phyloP scores from a whole-genome alignment of 192 early-diverging fungal genomes.

The Entrophospora sp. region DNA sequence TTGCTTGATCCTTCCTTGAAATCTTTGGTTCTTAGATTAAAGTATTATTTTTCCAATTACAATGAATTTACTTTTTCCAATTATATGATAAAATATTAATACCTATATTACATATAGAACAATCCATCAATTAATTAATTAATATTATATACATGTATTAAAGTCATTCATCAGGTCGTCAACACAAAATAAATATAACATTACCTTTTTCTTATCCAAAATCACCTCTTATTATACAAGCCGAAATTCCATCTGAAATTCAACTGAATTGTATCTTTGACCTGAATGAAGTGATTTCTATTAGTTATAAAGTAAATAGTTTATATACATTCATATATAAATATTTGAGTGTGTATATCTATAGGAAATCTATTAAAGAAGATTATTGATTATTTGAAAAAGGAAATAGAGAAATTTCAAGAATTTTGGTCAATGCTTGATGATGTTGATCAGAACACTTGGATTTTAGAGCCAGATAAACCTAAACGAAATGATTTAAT shows the following conservation, averaged over 20 bases:
- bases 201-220: conserved; percentile 11
- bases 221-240: not conserved
- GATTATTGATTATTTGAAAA: too few relatives aligned
- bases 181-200: conserved; percentile 2
- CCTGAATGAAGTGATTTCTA: not conserved
- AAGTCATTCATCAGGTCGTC: conserved; percentile 18
- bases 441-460: conserved; percentile 14
- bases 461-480: conserved; percentile 17
- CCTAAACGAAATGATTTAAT: conserved; percentile 14
- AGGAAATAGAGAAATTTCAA: conserved; percentile 19
- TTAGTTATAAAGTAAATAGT: not conserved
- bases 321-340: not conserved
- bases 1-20: conserved; percentile 13
- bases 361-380: too few relatives aligned
- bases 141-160: not conserved
- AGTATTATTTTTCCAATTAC: too few relatives aligned
- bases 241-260: conserved; percentile 4
- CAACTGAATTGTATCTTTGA: not conserved
- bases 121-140: too few relatives aligned
- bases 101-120: too few relatives aligned
- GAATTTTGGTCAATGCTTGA: conserved; percentile 19
- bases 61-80: too few relatives aligned
- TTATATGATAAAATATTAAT: too few relatives aligned
- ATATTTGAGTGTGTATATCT: not conserved
- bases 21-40: not conserved